A percentile compares a stretch with the other conserved stretches of the same genome.
phyloP scores from a whole-genome alignment of 2,329 filamentous ascomycete species.

The Sporothrix variecibatus region DNA sequence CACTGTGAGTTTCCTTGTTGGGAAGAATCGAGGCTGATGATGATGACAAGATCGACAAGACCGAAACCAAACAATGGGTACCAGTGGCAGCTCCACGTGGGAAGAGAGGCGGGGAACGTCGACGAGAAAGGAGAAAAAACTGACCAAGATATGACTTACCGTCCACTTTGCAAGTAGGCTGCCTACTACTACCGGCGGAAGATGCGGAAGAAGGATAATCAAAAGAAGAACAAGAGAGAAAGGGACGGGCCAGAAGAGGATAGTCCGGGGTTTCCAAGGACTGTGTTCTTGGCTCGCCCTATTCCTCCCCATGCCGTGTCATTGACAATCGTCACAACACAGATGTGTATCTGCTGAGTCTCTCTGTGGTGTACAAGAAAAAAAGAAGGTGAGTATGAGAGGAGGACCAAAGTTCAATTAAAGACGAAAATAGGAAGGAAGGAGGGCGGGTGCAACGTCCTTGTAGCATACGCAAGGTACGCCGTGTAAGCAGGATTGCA shows the following conservation, averaged over 20 bases:
- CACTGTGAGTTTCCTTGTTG: neutral
- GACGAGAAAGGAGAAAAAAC: neutral
- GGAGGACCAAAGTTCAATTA: neutral
- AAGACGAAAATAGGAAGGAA: neutral
- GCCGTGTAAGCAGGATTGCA: constrained; percentile 1
- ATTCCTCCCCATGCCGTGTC: neutral
- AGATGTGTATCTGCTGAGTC: neutral
- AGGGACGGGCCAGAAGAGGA: neutral
- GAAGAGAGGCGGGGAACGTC: neutral
- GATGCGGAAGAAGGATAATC: neutral
- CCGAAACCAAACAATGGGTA: neutral
- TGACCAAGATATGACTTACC: neutral
- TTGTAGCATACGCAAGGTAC: neutral
- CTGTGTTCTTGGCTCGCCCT: neutral
- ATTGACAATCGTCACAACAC: neutral
- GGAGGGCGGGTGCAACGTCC: neutral
- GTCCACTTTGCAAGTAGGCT: neutral
- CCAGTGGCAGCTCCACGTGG: neutral
- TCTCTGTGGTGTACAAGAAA: neutral
- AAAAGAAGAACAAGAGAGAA: neutral
- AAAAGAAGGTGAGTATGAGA: neutral
- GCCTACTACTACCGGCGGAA: neutral
- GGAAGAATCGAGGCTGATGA: neutral
- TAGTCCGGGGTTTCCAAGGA: neutral
- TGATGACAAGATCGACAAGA: neutral